Percentiles rank a stretch among this genome's conserved stretches.
phyloP scores from a whole-genome alignment of 805 yeast genomes.

The Ogataea paraovalis region DNA sequence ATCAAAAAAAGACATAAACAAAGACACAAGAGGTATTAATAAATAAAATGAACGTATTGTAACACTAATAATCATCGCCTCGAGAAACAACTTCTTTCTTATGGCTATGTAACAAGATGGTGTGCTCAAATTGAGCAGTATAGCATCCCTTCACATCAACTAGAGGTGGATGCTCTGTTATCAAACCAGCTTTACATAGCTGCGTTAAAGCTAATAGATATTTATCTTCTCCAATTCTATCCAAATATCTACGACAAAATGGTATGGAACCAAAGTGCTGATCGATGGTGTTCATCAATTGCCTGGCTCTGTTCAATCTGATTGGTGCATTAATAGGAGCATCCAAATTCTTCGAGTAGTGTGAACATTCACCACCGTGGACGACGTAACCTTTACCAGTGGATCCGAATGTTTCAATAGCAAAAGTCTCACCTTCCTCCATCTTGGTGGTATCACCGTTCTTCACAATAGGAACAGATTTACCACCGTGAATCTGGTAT shows the following conservation, averaged over 20 bases:
- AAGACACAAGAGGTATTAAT: not conserved
- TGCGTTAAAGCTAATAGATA: conserved; percentile 82
- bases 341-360: conserved; percentile 67
- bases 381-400: conserved; percentile 93
- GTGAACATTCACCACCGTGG: conserved; percentile 89
- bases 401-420: conserved; percentile 96
- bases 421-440: conserved; percentile 98
- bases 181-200: conserved; percentile 80
- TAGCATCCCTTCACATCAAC: conserved; percentile 78
- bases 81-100: conserved; percentile 91
- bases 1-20: not conserved
- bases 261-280: conserved; percentile 90
- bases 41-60: not conserved
- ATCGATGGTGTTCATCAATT: conserved; percentile 65
- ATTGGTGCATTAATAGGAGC: conserved; percentile 48
- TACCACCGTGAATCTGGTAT: conserved; percentile 87
- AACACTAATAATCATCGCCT: conserved; percentile 79
- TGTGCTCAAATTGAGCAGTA: conserved; percentile 97
- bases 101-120: conserved; percentile 84
- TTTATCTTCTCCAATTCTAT: conserved; percentile 86
- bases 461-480: conserved; percentile 93
- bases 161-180: conserved; percentile 91
- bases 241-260: conserved; percentile 93
- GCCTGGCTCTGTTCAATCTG: conserved; percentile 62
- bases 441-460: conserved; percentile 92